These are phyloP conservation scores for Lodderomyces beijingensis DNA, from an alignment of 1,139 yeast species.

Conservation along the genomic window DNA sequence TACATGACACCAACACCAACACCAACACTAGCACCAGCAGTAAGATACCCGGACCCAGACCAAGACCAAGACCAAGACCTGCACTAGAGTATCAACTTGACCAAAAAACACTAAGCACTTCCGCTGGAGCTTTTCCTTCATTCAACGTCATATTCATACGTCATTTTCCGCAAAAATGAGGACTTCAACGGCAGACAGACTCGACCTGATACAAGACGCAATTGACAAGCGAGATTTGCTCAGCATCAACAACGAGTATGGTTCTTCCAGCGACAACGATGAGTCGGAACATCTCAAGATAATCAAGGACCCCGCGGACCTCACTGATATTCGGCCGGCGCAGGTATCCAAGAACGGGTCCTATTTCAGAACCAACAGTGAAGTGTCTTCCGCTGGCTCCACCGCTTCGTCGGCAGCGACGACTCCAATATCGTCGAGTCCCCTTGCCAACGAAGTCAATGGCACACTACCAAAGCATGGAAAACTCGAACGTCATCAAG, in stretches of 20 bases:
- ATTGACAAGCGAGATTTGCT: slow-evolving; percentile 17
- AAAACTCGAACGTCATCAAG: neutral
- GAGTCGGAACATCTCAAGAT: slow-evolving; percentile 3
- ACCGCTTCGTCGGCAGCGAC: neutral
- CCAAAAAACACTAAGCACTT: no score
- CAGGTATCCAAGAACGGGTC: neutral
- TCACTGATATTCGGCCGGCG: slow-evolving; percentile 2
- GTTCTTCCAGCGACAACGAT: slow-evolving; percentile 9
- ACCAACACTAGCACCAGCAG: no score
- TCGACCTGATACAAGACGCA: slow-evolving; percentile 14
- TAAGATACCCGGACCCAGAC: no score
- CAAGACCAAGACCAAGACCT: no score
- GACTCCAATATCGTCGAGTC: neutral
- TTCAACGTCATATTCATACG: no score
- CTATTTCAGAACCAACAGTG: neutral
- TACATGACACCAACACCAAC: no score
- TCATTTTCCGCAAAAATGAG: no score
- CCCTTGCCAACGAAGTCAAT: neutral
- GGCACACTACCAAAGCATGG: neutral
- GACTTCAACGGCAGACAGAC: slow-evolving; percentile 8
- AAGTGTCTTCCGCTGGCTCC: neutral
- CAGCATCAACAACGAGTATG: slow-evolving; percentile 18
- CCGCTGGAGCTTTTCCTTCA: no score
- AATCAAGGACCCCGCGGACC: slow-evolving; percentile 1
- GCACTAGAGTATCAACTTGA: no score